Evolutionary conservation across 2,329 filamentous ascomycete species (phyloP).

Genomic region (Aspergillus fischeri): DNA sequence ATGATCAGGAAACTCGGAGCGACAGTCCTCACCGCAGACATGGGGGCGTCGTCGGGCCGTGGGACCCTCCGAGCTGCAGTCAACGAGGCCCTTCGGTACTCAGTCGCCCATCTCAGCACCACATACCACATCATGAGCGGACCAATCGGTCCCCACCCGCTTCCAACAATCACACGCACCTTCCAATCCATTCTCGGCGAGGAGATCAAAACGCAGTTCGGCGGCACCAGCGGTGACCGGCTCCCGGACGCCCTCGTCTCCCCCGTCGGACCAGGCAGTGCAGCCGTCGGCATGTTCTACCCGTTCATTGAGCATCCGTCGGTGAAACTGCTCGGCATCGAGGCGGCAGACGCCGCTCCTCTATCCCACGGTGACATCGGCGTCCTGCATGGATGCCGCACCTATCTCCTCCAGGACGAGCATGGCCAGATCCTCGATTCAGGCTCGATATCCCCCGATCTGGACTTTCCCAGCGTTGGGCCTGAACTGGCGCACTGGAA

Average conservation of each 20-base stretch:
- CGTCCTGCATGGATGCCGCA: slow-evolving; percentile 89
- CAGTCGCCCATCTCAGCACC: slow-evolving; percentile 82
- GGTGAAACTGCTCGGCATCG: slow-evolving; percentile 87
- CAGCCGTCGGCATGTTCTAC: slow-evolving; percentile 94
- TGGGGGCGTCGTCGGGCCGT: slow-evolving; percentile 53
- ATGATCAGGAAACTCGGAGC: slow-evolving; percentile 90
- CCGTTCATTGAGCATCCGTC: slow-evolving; percentile 77
- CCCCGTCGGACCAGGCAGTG: slow-evolving; percentile 89
- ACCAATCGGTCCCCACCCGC: slow-evolving; percentile 91
- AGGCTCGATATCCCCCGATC: slow-evolving; percentile 86
- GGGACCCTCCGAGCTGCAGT: slow-evolving; percentile 76
- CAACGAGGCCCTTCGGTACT: slow-evolving; percentile 86
- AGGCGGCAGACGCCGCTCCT: slow-evolving; percentile 89
- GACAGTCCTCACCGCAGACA: slow-evolving; percentile 81
- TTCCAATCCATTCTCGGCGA: slow-evolving; percentile 94
- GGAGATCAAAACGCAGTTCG: slow-evolving; percentile 90
- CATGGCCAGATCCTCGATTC: slow-evolving; percentile 88
- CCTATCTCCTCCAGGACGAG: slow-evolving; percentile 84
- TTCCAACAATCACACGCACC: slow-evolving; percentile 93
- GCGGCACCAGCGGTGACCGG: slow-evolving; percentile 66
- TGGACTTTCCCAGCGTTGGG: slow-evolving; percentile 93
- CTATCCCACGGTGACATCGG: slow-evolving; percentile 80
- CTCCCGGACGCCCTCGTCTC: slow-evolving; percentile 96
- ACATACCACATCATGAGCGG: slow-evolving; percentile 97
- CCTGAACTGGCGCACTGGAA: slow-evolving; percentile 90